Evolutionary conservation across 179 eudicot genomes (phyloP), one percentile per base, ranked within the genome.

Genomic region (Heliamphora pulchella): DNA sequence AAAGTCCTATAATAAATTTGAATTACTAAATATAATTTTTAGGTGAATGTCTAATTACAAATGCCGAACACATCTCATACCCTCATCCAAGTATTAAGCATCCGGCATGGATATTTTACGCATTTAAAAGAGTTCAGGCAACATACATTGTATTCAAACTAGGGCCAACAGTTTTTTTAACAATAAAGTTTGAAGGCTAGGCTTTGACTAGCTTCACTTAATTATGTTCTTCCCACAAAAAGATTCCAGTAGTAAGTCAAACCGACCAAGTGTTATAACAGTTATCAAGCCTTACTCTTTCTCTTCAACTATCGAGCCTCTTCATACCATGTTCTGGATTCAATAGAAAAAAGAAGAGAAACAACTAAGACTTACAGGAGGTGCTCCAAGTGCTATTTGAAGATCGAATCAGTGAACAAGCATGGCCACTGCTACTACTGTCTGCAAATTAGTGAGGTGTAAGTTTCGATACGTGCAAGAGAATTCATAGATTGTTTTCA

Each of bases 341-440:
- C 9, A 44, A 39, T 2, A 77, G 10, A n/a, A 8, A 71, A 2
- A 48, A 64, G 11, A 77, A 69, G 41, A 55, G 77, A 48, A 71
- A 70, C 39, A 59, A 6, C 53, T 78, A 31, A 31, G 81, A 82
- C 97, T 90, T 88, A 96, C 99, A 6, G 94, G 92, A 72, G 99
- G 99, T 71, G 96, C 99, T 55, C 91, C 97, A 44, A 90, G 89
- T 31, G 98, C 98, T 86, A 96, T 80, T 86, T 92, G 88, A 80
- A 94, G 94, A 88, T 94, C 87, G 58, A 96, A 96, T 66, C 97
- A 84, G 51, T 93, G 92, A 83, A 91, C 94, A 63, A 96, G 98
- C 97, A 94, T 92, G 47, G 99, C 87, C 51, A 96, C 84, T 64
- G 98, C 99, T 68, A 94, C 97, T 80, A 91, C 83, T 75, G 81